Evolutionary conservation across 257 asterid genomes (phyloP).

Genomic region (Ophiorrhiza pumila): DNA sequence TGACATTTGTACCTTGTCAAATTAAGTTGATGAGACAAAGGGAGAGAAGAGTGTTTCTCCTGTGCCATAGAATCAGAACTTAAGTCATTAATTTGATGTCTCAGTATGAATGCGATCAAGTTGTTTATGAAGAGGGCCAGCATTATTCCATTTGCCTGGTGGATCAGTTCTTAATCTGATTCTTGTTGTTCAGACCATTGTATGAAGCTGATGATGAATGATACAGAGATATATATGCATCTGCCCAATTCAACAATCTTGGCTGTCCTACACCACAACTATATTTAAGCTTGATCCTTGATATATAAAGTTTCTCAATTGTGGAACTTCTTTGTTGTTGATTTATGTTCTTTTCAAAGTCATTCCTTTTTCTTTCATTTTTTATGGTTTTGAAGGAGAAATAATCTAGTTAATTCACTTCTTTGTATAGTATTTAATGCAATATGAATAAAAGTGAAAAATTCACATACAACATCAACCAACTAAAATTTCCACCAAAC

Average conservation of each 20-base stretch:
- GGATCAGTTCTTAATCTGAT: background rate
- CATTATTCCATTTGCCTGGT: conserved; percentile 5
- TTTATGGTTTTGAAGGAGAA: no score
- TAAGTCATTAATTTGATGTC: no score
- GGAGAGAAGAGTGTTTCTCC: background rate
- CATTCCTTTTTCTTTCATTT: no score
- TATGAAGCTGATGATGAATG: background rate
- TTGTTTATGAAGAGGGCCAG: background rate
- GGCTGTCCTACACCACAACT: background rate
- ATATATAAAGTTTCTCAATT: background rate
- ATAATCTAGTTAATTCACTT: no score
- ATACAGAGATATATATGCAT: background rate
- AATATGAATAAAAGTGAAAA: no score
- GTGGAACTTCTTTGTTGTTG: background rate
- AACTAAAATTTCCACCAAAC: no score
- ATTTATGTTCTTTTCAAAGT: no score
- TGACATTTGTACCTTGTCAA: no score
- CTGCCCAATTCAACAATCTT: background rate
- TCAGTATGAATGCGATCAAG: background rate
- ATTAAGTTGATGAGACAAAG: no score
- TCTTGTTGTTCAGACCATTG: background rate
- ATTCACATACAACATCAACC: no score
- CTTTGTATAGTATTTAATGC: no score
- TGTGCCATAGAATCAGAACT: no score
- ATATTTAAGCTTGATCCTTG: background rate